Conservation (phyloP, 306 rosid species). For the Ceratonia siliqua region DNA sequence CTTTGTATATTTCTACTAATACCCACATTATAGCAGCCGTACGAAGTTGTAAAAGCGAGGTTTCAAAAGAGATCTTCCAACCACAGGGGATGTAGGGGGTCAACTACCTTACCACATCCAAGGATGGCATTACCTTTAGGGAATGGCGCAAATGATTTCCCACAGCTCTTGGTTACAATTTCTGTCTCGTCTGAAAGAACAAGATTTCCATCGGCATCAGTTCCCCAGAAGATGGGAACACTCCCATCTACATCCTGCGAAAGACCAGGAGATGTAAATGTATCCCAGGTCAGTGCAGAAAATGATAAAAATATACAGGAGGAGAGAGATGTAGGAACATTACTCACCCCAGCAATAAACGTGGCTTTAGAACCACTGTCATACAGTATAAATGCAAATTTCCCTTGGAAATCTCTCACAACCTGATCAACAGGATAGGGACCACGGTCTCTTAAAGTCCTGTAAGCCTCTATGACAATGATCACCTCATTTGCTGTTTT, state of each 20-base stretch:
- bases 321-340: slow-evolving; percentile 17
- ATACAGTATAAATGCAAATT: slow-evolving; percentile 74
- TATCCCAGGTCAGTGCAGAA: slow-evolving; percentile 22
- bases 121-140: slow-evolving; percentile 73
- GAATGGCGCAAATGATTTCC: slow-evolving; percentile 90
- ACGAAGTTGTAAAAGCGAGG: background rate
- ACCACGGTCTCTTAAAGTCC: slow-evolving; percentile 94
- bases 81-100: background rate
- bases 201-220: slow-evolving; percentile 86
- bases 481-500: slow-evolving; percentile 84
- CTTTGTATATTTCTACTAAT: background rate
- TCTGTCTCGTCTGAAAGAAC: slow-evolving; percentile 78
- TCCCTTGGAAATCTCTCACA: slow-evolving; percentile 94
- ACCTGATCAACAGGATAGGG: slow-evolving; percentile 96
- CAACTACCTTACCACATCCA: background rate
- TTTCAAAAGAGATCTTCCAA: slow-evolving; percentile 10
- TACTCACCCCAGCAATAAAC: slow-evolving; percentile 79
- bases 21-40: background rate
- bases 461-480: slow-evolving; percentile 87
- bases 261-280: background rate
- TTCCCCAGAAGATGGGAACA: slow-evolving; percentile 95
- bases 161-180: slow-evolving; percentile 72
- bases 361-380: slow-evolving; percentile 68
- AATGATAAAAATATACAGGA: background rate
- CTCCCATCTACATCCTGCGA: slow-evolving; percentile 78